These are phyloP conservation scores for Venturia effusa DNA, from an alignment of 2,329 filamentous ascomycete genomes.

Conservation along the genomic window DNA sequence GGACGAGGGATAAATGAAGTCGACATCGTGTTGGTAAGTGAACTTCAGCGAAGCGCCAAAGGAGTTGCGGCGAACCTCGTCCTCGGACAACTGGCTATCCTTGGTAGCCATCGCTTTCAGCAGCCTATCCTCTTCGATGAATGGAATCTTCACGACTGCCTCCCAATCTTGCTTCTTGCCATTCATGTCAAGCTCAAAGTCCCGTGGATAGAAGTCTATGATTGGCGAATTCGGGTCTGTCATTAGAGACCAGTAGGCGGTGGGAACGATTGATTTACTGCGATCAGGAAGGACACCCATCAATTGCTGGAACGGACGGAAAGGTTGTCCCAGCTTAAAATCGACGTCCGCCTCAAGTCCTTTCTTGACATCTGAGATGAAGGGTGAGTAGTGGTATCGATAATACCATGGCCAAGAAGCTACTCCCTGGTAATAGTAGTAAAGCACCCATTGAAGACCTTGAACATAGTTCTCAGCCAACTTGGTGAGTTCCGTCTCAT, in stretches of 20 bases:
- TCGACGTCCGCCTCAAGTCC: slow-evolving; percentile 79
- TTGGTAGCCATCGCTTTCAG: slow-evolving; percentile 77
- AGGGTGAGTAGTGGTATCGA: slow-evolving; percentile 88
- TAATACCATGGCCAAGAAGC: slow-evolving; percentile 99
- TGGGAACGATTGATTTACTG: slow-evolving; percentile 91
- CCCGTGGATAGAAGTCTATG: slow-evolving; percentile 93
- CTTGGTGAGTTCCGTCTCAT: slow-evolving; percentile 68
- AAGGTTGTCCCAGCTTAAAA: slow-evolving; percentile 90
- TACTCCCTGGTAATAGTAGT: slow-evolving; percentile 95
- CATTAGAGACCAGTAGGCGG: slow-evolving; percentile 84
- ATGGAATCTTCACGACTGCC: slow-evolving; percentile 96
- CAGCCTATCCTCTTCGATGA: slow-evolving; percentile 86
- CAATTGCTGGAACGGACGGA: slow-evolving; percentile 87
- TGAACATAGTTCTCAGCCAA: slow-evolving; percentile 95
- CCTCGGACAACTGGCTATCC: slow-evolving; percentile 64
- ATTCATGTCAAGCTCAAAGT: slow-evolving; percentile 98
- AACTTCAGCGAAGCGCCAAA: slow-evolving; percentile 93
- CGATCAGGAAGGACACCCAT: slow-evolving; percentile 97
- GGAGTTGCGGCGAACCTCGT: slow-evolving; percentile 72
- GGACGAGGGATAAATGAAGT: slow-evolving; percentile 80
- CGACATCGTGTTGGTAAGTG: slow-evolving; percentile 64
- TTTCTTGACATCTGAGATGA: slow-evolving; percentile 84
- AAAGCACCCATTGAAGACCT: slow-evolving; percentile 94
- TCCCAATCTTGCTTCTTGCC: slow-evolving; percentile 99
- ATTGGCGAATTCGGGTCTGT: slow-evolving; percentile 83